Evolutionary conservation across 2,329 filamentous ascomycete species (phyloP).

Genomic region (Thelonectria discophora): DNA sequence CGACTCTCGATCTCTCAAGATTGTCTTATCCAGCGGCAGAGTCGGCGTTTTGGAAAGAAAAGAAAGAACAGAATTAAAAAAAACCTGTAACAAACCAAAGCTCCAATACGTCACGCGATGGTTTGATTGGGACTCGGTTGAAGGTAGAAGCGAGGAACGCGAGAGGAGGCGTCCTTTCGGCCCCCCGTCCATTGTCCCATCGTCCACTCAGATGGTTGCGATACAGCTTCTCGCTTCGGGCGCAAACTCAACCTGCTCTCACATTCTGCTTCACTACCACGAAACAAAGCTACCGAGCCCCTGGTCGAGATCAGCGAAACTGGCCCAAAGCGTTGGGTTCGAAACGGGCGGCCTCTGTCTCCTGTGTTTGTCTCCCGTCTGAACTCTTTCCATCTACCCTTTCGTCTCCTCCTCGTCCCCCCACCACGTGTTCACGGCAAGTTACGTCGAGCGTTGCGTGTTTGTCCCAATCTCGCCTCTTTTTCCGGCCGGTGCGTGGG

Average conservation of each 20-base stretch:
- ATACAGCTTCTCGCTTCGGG: background rate
- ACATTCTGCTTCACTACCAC: no score
- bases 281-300: no score
- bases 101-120: background rate
- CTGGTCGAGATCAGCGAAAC: no score
- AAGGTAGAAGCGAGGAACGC: no score
- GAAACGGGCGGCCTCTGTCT: background rate
- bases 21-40: background rate
- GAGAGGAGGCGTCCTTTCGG: background rate
- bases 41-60: background rate
- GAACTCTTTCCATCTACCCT: background rate
- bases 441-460: slow-evolving; percentile 11
- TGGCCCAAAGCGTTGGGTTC: no score
- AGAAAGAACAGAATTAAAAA: background rate
- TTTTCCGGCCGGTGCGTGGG: background rate
- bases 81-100: background rate
- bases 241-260: background rate
- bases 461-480: slow-evolving; percentile 9
- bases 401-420: background rate
- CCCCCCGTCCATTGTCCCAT: no score
- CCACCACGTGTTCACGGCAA: slow-evolving; percentile 12
- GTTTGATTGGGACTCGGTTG: background rate
- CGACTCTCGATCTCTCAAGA: background rate
- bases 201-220: background rate
- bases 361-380: no score